These are phyloP conservation scores for Cladophialophora chaetospira DNA, from an alignment of 2,329 filamentous ascomycete genomes.

Conservation along the genomic window DNA sequence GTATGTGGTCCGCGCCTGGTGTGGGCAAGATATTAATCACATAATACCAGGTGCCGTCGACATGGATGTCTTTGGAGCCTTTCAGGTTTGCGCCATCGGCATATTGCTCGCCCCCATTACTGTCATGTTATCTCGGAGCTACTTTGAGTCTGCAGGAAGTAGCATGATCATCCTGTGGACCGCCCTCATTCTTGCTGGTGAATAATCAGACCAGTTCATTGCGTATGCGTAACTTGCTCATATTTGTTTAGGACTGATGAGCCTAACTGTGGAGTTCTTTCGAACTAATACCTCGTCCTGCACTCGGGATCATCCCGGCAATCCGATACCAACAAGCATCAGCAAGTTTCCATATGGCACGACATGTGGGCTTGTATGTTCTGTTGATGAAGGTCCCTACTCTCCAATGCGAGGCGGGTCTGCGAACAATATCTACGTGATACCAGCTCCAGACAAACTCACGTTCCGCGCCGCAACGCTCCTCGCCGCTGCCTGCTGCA, in stretches of 20 bases:
- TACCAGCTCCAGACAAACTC: conserved; percentile 58
- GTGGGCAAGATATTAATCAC: neutral
- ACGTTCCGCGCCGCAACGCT: conserved; percentile 63
- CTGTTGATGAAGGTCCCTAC: conserved; percentile 48
- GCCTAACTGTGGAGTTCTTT: conserved; percentile 66
- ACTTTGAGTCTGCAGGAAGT: conserved; percentile 64
- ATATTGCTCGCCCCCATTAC: conserved; percentile 66
- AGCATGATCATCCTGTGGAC: conserved; percentile 71
- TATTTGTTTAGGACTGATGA: conserved; percentile 54
- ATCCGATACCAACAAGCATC: conserved; percentile 40
- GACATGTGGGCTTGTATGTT: conserved; percentile 54
- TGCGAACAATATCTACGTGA: conserved; percentile 63
- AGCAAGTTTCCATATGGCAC: conserved; percentile 50
- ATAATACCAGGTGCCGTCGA: conserved; percentile 58
- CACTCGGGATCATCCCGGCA: conserved; percentile 24
- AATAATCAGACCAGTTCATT: conserved; percentile 29
- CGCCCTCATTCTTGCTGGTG: conserved; percentile 60
- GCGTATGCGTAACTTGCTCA: neutral
- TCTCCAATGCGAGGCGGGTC: conserved; percentile 60
- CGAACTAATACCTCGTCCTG: conserved; percentile 53
- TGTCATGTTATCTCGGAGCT: conserved; percentile 62
- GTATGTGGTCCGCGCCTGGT: conserved; percentile 43
- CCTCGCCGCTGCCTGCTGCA: conserved; percentile 64
- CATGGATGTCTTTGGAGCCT: conserved; percentile 69
- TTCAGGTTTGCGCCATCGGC: conserved; percentile 67